Conservation (phyloP, 2,329 filamentous ascomycete genomes). For the Hypoxylon sp. region DNA sequence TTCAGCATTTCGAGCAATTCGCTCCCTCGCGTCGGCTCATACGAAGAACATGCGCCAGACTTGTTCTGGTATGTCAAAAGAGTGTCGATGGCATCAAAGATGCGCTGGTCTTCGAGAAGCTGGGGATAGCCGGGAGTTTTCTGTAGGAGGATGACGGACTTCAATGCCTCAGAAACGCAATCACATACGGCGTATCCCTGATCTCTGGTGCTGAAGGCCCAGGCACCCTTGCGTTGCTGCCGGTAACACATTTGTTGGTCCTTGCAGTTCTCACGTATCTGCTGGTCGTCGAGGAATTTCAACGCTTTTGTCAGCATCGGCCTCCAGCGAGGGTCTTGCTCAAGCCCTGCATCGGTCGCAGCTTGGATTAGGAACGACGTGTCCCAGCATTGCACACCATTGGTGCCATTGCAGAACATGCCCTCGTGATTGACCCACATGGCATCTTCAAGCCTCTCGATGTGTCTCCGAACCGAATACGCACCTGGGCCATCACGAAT, state of each 20-base stretch:
- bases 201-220: conserved; percentile 92
- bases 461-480: conserved; percentile 78
- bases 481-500: conserved; percentile 84
- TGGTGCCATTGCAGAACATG: conserved; percentile 95
- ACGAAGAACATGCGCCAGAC: conserved; percentile 88
- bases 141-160: conserved; percentile 87
- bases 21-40: conserved; percentile 85
- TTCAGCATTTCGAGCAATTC: conserved; percentile 87
- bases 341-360: conserved; percentile 81
- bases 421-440: conserved; percentile 94
- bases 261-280: conserved; percentile 85
- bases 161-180: conserved; percentile 91
- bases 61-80: conserved; percentile 91
- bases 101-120: conserved; percentile 79
- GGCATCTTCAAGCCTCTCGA: conserved; percentile 85
- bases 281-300: conserved; percentile 88
- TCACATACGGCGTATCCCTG: conserved; percentile 98
- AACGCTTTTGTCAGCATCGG: conserved; percentile 87
- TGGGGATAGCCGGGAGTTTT: conserved; percentile 79
- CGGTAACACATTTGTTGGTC: conserved; percentile 87
- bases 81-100: conserved; percentile 91
- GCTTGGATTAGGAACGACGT: conserved; percentile 91
- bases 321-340: conserved; percentile 80
- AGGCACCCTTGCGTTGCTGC: conserved; percentile 90
- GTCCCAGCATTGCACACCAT: conserved; percentile 98